These are phyloP conservation scores for Penicillium sp. DNA, from an alignment of 2,329 filamentous ascomycete species.

Conservation along the genomic window DNA sequence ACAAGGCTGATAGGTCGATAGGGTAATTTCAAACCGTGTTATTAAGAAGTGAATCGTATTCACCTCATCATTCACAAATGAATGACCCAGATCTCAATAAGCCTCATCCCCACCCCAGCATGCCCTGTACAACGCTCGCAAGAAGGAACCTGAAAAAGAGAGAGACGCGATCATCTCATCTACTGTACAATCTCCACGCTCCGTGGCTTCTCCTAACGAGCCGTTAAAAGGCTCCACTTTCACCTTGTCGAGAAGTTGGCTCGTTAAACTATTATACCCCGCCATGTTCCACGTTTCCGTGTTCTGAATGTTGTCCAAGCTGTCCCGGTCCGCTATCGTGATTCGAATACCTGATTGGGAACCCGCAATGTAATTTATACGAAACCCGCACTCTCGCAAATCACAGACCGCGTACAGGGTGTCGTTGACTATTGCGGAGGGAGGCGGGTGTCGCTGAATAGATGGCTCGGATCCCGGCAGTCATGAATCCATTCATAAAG, in stretches of 20 bases:
- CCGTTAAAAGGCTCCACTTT: conserved; percentile 20
- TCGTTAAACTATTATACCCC: background rate
- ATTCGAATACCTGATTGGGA: background rate
- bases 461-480: conserved; percentile 15
- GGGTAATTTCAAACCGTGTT: background rate
- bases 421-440: background rate
- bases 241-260: conserved; percentile 8
- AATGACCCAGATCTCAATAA: background rate
- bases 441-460: background rate
- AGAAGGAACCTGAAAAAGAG: no score
- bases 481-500: background rate
- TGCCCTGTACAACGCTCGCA: background rate
- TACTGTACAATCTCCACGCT: background rate
- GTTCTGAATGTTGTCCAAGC: background rate
- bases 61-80: background rate
- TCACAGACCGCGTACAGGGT: background rate
- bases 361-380: conserved; percentile 21
- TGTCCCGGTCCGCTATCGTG: conserved; percentile 1
- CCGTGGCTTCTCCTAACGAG: background rate
- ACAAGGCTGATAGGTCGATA: background rate
- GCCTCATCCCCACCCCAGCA: background rate
- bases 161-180: background rate
- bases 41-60: background rate
- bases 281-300: background rate
- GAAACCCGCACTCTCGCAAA: conserved; percentile 18